Percentiles rank a stretch among this genome's conserved stretches.
phyloP scores from a whole-genome alignment of 2,329 filamentous ascomycete species.

The Clarireedia paspali region DNA sequence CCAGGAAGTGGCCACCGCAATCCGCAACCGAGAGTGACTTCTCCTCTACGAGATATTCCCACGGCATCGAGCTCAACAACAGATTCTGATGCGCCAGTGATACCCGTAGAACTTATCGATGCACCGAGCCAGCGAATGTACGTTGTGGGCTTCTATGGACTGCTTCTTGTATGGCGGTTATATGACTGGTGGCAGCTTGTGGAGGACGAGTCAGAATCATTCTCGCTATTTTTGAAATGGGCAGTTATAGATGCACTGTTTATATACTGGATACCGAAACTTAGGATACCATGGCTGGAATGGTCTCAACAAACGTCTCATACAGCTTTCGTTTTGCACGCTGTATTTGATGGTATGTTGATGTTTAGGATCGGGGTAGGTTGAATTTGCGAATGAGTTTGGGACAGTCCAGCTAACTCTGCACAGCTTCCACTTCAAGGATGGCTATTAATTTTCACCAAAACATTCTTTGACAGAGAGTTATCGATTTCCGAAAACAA shows the following conservation, averaged over 20 bases:
- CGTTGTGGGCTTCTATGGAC: slow-evolving; percentile 69
- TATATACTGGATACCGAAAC: slow-evolving; percentile 75
- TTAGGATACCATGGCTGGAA: slow-evolving; percentile 95
- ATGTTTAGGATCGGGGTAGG: slow-evolving; percentile 85
- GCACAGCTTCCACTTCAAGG: slow-evolving; percentile 61
- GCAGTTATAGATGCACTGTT: slow-evolving; percentile 77
- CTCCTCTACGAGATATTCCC: slow-evolving; percentile 25
- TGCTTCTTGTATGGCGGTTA: slow-evolving; percentile 72
- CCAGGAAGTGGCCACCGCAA: slow-evolving; percentile 44
- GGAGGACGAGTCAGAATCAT: slow-evolving; percentile 78
- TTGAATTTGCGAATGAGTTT: slow-evolving; percentile 13
- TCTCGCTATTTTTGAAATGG: slow-evolving; percentile 92
- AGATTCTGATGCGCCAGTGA: slow-evolving; percentile 48
- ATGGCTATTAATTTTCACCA: slow-evolving; percentile 65
- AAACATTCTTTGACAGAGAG: slow-evolving; percentile 86
- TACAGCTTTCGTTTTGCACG: slow-evolving; percentile 65
- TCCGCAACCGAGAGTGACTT: slow-evolving; percentile 20
- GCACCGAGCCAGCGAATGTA: slow-evolving; percentile 88
- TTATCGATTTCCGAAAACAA: slow-evolving; percentile 87
- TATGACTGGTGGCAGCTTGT: slow-evolving; percentile 78
- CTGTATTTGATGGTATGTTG: slow-evolving; percentile 69
- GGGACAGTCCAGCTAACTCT: slow-evolving; percentile 11
- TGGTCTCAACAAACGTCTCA: slow-evolving; percentile 60
- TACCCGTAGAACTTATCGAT: slow-evolving; percentile 76
- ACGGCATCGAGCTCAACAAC: slow-evolving; percentile 10